phyloP scores from a whole-genome alignment of 495 filamentous ascomycete species.

The Thermothielavioides terrestris region DNA sequence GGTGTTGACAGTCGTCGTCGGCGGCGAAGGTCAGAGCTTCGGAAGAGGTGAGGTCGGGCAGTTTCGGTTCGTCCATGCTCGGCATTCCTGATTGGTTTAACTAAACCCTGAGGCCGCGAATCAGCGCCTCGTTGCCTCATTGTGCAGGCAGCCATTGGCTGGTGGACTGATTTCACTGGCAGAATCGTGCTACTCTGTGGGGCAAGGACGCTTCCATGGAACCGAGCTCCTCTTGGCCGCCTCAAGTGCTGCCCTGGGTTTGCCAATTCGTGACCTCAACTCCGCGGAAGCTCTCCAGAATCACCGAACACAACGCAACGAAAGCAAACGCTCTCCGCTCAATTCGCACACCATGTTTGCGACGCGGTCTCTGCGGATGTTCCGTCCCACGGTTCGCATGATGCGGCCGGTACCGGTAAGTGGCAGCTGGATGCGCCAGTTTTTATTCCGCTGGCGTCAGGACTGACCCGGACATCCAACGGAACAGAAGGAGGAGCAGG shows the following conservation, averaged over 20 bases:
- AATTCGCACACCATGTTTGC: constrained; percentile 51
- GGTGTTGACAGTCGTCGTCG: constrained; percentile 8
- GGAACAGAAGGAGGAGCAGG: constrained; percentile 73
- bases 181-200: constrained; percentile 7
- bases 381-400: constrained; percentile 54
- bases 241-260: too few relatives aligned
- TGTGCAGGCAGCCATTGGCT: constrained; percentile 1
- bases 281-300: constrained; percentile 7
- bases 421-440: constrained; percentile 13
- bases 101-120: constrained; percentile 15
- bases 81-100: constrained; percentile 2
- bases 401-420: constrained; percentile 76
- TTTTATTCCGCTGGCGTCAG: constrained; percentile 19
- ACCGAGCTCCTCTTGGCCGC: constrained; percentile 15
- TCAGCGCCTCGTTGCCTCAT: background rate
- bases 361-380: constrained; percentile 47
- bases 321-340: constrained; percentile 27
- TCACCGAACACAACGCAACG: constrained; percentile 4
- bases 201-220: background rate
- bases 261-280: constrained; percentile 9
- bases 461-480: constrained; percentile 29
- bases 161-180: constrained; percentile 18
- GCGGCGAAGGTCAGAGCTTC: constrained; percentile 7
- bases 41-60: constrained; percentile 8
- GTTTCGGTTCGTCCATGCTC: constrained; percentile 2